A percentile compares a stretch with the other conserved stretches of the same genome.
Evolutionary conservation across 106 monocot species (phyloP).

Genomic region (Amphibolis antarctica): DNA sequence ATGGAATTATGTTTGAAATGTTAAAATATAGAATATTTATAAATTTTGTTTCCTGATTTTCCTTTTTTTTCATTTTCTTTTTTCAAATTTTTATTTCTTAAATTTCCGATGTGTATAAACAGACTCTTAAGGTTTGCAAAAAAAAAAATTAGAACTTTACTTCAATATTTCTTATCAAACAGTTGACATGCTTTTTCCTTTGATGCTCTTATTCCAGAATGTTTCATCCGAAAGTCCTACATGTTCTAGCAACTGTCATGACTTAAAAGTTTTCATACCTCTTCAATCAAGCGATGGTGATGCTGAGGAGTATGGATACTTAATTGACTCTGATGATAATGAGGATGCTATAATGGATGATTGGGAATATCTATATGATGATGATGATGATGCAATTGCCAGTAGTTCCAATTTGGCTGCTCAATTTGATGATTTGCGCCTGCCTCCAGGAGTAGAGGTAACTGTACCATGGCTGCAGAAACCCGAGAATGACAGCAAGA

Average conservation of each 20-base stretch:
- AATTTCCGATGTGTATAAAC: no score
- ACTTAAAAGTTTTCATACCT: conserved; percentile 13
- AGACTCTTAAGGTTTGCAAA: conserved; percentile 8
- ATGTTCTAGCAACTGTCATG: not conserved
- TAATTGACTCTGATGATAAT: conserved; percentile 16
- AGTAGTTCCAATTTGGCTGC: conserved; percentile 33
- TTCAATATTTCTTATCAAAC: not conserved
- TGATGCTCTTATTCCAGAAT: not conserved
- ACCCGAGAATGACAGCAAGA: not conserved
- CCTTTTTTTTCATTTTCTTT: no score
- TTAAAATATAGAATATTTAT: no score
- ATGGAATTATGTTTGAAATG: no score
- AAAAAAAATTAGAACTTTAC: not conserved
- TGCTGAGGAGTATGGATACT: conserved; percentile 12
- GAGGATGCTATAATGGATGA: conserved; percentile 1
- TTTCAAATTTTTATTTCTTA: no score
- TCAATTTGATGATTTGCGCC: conserved; percentile 47
- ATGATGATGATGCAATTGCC: conserved; percentile 15
- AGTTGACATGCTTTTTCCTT: no score
- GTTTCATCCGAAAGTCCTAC: not conserved
- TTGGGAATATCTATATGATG: conserved; percentile 9
- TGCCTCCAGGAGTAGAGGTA: conserved; percentile 51
- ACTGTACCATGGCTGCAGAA: conserved; percentile 47
- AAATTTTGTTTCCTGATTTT: no score
- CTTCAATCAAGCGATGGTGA: conserved; percentile 24